Conservation (phyloP, 2,329 filamentous ascomycete genomes). For the Botrytis paeoniae region DNA sequence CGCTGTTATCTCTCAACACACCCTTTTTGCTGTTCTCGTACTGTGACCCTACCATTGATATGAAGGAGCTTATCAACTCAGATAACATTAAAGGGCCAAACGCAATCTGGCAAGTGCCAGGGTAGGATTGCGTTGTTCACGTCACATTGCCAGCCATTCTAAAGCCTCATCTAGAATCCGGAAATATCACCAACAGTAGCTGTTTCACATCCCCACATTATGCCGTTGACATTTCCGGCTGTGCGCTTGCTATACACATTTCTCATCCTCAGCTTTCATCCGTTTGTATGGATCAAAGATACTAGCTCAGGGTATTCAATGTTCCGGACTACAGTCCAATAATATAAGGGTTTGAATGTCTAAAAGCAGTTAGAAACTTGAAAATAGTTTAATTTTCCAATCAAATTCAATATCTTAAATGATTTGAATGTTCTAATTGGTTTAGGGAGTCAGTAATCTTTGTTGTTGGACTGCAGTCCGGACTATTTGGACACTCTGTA, state of each 20-base stretch:
- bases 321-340: no score
- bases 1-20: background rate
- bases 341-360: no score
- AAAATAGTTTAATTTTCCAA: no score
- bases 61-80: background rate
- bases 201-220: background rate
- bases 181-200: background rate
- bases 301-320: background rate
- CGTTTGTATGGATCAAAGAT: background rate
- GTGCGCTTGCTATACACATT: background rate
- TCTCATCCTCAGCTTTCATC: background rate
- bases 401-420: no score
- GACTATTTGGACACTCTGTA: background rate
- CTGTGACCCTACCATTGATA: background rate
- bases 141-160: background rate
- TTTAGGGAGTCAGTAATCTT: no score
- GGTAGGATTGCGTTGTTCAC: background rate
- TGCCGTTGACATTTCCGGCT: background rate
- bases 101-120: background rate
- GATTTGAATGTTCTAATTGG: no score
- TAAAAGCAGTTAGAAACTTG: no score
- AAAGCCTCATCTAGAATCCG: background rate
- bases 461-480: no score
- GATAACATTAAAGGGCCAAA: background rate
- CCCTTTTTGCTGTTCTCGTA: background rate